Percentiles rank a stretch among this genome's conserved stretches.
Conservation (phyloP, 331 rosid genomes). For the Quercus lobata region DNA sequence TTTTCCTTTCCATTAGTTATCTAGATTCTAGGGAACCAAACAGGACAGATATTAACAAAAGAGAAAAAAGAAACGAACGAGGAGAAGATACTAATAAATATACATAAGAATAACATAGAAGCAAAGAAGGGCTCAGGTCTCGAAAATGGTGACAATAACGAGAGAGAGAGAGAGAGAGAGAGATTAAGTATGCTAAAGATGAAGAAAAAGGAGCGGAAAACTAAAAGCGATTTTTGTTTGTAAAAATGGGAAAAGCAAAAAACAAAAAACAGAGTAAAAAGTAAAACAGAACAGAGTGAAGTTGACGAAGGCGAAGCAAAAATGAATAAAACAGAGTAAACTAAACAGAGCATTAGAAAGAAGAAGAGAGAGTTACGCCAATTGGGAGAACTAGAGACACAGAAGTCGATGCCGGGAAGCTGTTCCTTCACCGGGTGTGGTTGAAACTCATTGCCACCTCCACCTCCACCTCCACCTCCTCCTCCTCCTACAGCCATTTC, state of each 20-base stretch:
- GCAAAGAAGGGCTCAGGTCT: too few species aligned
- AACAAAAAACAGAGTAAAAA: background rate
- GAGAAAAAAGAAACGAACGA: too few species aligned
- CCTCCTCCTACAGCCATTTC: constrained; percentile 12
- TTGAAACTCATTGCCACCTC: constrained; percentile 52
- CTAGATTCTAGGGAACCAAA: constrained; percentile 15
- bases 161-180: too few species aligned
- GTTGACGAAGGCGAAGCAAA: too few species aligned
- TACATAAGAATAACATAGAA: too few species aligned
- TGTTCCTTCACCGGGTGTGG: constrained; percentile 87
- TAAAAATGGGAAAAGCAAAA: too few species aligned
- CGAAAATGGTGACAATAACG: too few species aligned
- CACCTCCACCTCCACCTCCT: constrained; percentile 7
- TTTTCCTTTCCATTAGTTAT: background rate
- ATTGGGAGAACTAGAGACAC: constrained; percentile 67
- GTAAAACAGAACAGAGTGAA: background rate
- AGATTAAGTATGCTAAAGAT: too few species aligned
- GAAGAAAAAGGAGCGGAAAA: background rate
- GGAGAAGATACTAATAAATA: too few species aligned
- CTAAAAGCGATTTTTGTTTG: background rate
- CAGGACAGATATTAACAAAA: background rate
- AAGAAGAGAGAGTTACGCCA: constrained; percentile 52
- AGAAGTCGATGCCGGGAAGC: constrained; percentile 75
- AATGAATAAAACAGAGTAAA: background rate
- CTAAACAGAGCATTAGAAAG: background rate